Conservation (phyloP, 139 green algal genomes). For the Tetradesmus lagerheimii region DNA sequence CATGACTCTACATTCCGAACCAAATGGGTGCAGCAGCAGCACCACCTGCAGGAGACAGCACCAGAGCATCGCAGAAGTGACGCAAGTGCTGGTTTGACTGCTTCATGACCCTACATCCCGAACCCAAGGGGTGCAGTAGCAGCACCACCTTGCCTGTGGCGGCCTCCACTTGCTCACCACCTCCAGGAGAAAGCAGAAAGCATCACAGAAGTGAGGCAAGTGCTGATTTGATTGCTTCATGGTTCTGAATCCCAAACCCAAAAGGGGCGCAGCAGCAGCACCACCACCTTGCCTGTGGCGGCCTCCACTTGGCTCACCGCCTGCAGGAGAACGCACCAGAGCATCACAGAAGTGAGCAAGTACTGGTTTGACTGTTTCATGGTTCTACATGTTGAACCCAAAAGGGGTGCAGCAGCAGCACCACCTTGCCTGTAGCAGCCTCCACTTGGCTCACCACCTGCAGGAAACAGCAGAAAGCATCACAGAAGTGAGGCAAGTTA, state of each 20-base stretch:
- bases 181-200: constrained; percentile 46
- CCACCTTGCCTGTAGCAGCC: constrained; percentile 48
- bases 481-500: background rate
- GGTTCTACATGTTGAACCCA: too few relatives aligned
- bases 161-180: constrained; percentile 69
- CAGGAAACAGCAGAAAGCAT: background rate
- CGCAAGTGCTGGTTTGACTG: too few relatives aligned
- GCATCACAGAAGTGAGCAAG: background rate
- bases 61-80: background rate
- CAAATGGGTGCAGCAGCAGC: too few relatives aligned
- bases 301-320: constrained; percentile 70
- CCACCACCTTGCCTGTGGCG: constrained; percentile 64
- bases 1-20: too few relatives aligned
- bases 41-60: constrained; percentile 67
- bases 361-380: too few relatives aligned
- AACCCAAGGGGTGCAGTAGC: too few relatives aligned
- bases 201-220: background rate
- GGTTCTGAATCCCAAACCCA: too few relatives aligned
- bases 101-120: too few relatives aligned
- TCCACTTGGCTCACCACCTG: too few relatives aligned
- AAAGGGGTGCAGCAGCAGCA: too few relatives aligned
- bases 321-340: constrained; percentile 44
- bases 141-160: constrained; percentile 54
- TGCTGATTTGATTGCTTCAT: too few relatives aligned
- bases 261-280: too few relatives aligned